Evolutionary conservation across 2,329 filamentous ascomycete genomes (phyloP).

Genomic region (Alternaria viburni): DNA sequence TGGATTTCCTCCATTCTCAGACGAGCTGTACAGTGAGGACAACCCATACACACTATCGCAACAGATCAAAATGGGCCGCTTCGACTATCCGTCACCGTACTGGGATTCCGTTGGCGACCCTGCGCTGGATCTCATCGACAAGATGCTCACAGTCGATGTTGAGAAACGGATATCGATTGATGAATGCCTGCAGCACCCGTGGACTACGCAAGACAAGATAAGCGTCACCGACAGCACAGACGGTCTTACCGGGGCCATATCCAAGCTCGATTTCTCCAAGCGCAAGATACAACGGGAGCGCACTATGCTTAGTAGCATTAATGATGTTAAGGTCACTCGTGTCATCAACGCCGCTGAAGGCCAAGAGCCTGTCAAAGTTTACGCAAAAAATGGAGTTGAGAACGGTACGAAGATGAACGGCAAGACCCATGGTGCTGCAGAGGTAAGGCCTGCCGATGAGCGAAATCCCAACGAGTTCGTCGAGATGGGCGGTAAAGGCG

Average conservation of each 20-base stretch:
- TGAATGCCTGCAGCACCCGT: conserved; percentile 88
- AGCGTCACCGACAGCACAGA: conserved; percentile 85
- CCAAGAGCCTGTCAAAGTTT: conserved; percentile 53
- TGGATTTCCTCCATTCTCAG: conserved; percentile 95
- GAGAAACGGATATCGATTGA: conserved; percentile 86
- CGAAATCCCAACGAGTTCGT: conserved; percentile 79
- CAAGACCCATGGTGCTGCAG: conserved; percentile 46
- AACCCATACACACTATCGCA: conserved; percentile 87
- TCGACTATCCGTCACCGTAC: conserved; percentile 95
- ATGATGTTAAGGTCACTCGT: conserved; percentile 70
- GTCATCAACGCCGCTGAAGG: conserved; percentile 63
- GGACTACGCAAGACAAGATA: conserved; percentile 68
- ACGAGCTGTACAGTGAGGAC: conserved; percentile 81
- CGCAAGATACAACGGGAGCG: conserved; percentile 82
- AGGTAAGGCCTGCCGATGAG: conserved; percentile 70
- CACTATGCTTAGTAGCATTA: conserved; percentile 82
- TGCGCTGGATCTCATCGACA: conserved; percentile 90
- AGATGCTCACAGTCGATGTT: conserved; percentile 89
- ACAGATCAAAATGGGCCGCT: conserved; percentile 86
- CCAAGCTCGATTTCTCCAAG: conserved; percentile 80
- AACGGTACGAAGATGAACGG: conserved; percentile 27
- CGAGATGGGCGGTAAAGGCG: conserved; percentile 83
- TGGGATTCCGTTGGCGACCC: conserved; percentile 89
- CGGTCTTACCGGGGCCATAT: conserved; percentile 86
- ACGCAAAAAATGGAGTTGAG: conserved; percentile 45